Base-by-base conservation (phyloP, 2,329 filamentous ascomycete species). In the Canariomyces notabilis region DNA sequence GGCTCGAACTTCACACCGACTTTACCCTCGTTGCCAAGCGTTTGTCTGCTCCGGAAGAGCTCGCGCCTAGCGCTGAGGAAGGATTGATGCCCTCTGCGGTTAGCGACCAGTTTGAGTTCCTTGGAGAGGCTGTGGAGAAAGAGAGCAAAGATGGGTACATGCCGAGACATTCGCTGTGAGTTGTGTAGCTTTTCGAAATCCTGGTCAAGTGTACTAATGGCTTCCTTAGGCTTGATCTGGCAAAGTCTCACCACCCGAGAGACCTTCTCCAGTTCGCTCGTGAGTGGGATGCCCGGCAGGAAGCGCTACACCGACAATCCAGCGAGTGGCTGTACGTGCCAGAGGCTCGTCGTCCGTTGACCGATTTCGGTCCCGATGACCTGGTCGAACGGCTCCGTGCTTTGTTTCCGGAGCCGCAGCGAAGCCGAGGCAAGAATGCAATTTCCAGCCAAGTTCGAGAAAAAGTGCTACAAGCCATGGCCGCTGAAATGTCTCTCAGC, bases 161-260 rank as follows among this genome's bases (percentile, higher is more conserved):
- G 54, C 54, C 54, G 16, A 48, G 52, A 20, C 51, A 44, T 16
- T 55, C 53, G 19, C 23, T 57, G 54, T 54, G 45, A 29, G 53
- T n/a, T n/a, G n/a, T 46, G 20, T 23, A 15, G 9, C 16, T 21
- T 23, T 4, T 6, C 32, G 6, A 6, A 20, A 11, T 4, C n/a
- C 18, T 44, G n/a, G n/a, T 2, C 8, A 7, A 12, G 16, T n/a
- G n/a, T 4, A 23, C 6, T 49, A 42, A 53, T 42, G 2, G 11
- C 32, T 31, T 16, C 21, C 16, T n/a, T 31, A 54, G 53, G 15
- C 21, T 58, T 14, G 51, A 57, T 12, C 16, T 57, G 18, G 47
- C 48, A 6, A 44, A 39, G 12, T 32, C 42, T n/a, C 34, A 32
- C 14, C 36, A 29, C 12, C 20, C 38, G 7, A 21, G 37, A 1